phyloP scores from a whole-genome alignment of 257 asterid genomes.

The Nicotiana tabacum region DNA sequence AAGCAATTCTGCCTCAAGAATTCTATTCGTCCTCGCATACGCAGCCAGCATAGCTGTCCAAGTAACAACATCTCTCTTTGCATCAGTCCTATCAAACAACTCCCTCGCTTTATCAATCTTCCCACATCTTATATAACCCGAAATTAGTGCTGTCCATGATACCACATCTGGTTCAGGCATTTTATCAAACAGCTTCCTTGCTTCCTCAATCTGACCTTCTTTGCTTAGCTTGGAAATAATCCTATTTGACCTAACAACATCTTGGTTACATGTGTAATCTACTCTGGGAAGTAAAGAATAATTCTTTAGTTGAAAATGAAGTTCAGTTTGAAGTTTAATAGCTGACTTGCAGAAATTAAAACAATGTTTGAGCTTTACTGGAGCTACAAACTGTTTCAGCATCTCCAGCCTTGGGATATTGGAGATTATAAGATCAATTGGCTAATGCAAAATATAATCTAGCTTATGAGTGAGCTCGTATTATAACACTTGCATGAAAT shows the following conservation, averaged over 20 bases:
- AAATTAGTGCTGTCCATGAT: slow-evolving; percentile 63
- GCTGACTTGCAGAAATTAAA: background rate
- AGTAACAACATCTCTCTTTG: slow-evolving; percentile 49
- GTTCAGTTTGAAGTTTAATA: background rate
- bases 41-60: slow-evolving; percentile 62
- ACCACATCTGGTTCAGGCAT: slow-evolving; percentile 66
- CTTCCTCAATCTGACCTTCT: slow-evolving; percentile 36
- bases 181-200: slow-evolving; percentile 51
- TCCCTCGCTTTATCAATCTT: slow-evolving; percentile 41
- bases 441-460: too few species aligned
- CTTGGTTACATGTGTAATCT: slow-evolving; percentile 31
- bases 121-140: slow-evolving; percentile 52
- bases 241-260: slow-evolving; percentile 37
- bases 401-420: background rate
- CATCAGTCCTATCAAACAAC: slow-evolving; percentile 46
- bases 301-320: slow-evolving; percentile 6
- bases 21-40: slow-evolving; percentile 23
- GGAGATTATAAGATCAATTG: background rate
- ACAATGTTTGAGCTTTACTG: background rate
- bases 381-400: background rate
- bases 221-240: slow-evolving; percentile 37
- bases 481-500: too few species aligned
- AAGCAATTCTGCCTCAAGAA: slow-evolving; percentile 47
- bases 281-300: slow-evolving; percentile 27
- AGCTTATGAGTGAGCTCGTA: too few species aligned